Base-by-base conservation (phyloP, 2,329 filamentous ascomycete genomes). In the Cladophialophora yegresii region DNA sequence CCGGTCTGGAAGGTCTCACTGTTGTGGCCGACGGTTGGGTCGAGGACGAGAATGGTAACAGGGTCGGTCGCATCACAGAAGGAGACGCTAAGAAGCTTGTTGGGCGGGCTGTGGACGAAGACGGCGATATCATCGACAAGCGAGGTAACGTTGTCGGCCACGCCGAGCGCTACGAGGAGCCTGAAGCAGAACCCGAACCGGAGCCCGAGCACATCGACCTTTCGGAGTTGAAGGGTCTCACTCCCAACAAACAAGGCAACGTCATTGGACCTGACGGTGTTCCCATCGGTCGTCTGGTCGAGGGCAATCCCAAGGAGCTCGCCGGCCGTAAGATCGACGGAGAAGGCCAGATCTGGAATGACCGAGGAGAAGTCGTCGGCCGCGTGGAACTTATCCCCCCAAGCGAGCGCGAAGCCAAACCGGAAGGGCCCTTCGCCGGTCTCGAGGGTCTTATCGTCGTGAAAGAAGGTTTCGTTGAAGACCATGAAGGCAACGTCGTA, bases 401-500 rank as follows among this genome's bases (percentile, higher is more conserved):
- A 58, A 80, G 82, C 61, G 82, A 86, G 74, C 82, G 82, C 53
- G 83, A 85, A 66, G 78, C 77, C 64, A 81, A 81, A 68, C 77
- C 82, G 22, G 84, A 86, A 72, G 84, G 84, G 30, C 81, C 82
- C 9, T 87, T 87, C 69, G 83, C 83, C 45, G 84, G 84, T 58
- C 79, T 83, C 43, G 83, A 86, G 61, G 82, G 81, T 63, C 79
- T 85, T 1, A 76, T 81, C 56, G 83, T 87, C 20, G 82, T 82
- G 74, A 84, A 84, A 72, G 83, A 85, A 62, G 84, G 84, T 61
- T 81, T 83, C 51, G 83, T 86, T 62, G 82, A 96, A 81, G 83
- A 96, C 85, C 75, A 88, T 83, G 83, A 96, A 83, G 90, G 89
- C 40, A 86, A 90, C 67, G 82, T 89, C 26, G 89, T 95, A 54